Evolutionary conservation across 768 basidiomycete species (phyloP).

Genomic region (Candolleomyces aberdarensis): DNA sequence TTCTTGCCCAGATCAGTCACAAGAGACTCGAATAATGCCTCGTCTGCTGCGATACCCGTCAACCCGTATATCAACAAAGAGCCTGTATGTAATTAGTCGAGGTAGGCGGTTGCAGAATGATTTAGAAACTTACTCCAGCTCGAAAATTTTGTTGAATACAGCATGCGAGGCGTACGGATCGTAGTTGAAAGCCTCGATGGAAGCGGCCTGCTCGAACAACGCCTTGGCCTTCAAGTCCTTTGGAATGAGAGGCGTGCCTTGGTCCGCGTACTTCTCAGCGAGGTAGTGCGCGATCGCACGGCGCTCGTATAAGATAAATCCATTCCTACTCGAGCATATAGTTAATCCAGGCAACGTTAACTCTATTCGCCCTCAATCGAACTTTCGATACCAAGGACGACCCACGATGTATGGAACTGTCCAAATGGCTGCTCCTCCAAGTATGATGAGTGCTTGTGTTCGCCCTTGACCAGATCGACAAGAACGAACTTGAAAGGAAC

Average conservation of each 20-base stretch:
- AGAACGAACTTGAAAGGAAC: slow-evolving; percentile 10
- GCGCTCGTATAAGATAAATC: slow-evolving; percentile 59
- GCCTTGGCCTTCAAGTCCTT: slow-evolving; percentile 33
- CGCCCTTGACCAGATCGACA: slow-evolving; percentile 4
- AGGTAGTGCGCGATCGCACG: slow-evolving; percentile 63
- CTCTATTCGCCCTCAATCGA: neutral
- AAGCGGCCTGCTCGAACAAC: slow-evolving; percentile 50
- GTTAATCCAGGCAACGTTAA: neutral
- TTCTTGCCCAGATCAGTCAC: slow-evolving; percentile 31
- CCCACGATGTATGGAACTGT: slow-evolving; percentile 12
- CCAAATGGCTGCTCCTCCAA: slow-evolving; percentile 14
- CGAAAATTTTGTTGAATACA: slow-evolving; percentile 46
- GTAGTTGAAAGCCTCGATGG: slow-evolving; percentile 52
- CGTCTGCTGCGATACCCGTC: slow-evolving; percentile 27
- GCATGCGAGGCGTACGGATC: slow-evolving; percentile 41
- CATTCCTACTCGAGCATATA: slow-evolving; percentile 46
- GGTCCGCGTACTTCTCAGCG: slow-evolving; percentile 47
- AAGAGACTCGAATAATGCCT: slow-evolving; percentile 22
- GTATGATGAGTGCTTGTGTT: slow-evolving; percentile 8
- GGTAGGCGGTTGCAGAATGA: too few species aligned
- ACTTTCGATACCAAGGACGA: neutral
- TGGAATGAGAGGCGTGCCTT: slow-evolving; percentile 53
- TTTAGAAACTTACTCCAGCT: slow-evolving; percentile 31
- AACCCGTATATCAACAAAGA: slow-evolving; percentile 6
- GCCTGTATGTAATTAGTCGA: too few species aligned